Conservation (phyloP, 345 rosid genomes). For the Psidium guajava region DNA sequence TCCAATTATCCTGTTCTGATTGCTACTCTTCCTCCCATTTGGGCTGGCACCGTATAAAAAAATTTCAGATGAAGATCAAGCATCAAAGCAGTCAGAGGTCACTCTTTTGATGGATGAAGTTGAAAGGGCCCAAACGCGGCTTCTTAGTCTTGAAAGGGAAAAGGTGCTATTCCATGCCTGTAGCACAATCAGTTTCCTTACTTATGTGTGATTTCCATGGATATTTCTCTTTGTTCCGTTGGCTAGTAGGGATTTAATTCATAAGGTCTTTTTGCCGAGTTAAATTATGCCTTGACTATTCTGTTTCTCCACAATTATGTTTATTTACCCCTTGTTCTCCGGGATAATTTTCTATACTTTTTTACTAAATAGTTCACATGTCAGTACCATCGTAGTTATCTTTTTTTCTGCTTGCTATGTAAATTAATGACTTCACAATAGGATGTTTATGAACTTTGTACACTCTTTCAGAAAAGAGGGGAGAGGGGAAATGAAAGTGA, state of each 20-base stretch:
- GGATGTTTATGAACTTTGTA: neutral
- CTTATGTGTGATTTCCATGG: neutral
- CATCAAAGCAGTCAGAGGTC: conserved; percentile 91
- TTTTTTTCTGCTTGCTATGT: neutral
- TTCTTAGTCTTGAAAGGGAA: conserved; percentile 91
- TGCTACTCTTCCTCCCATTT: neutral
- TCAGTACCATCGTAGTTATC: neutral
- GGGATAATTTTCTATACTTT: neutral
- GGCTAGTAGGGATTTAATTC: neutral
- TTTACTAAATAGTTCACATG: neutral
- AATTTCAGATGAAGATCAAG: conserved; percentile 79
- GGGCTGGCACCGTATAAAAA: neutral
- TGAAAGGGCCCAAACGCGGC: conserved; percentile 94
- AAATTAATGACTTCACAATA: neutral
- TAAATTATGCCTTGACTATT: neutral
- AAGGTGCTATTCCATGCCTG: conserved; percentile 36
- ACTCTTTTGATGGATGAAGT: conserved; percentile 97
- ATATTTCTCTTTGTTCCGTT: neutral
- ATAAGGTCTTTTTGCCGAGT: neutral
- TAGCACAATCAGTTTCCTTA: neutral
- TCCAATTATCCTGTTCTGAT: neutral
- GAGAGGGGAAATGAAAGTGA: neutral
- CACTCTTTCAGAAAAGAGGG: neutral
- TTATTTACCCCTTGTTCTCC: neutral
- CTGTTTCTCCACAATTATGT: neutral